Evolutionary conservation across 2,329 filamentous ascomycete species (phyloP).

Genomic region (Apiospora rasikravindrae): DNA sequence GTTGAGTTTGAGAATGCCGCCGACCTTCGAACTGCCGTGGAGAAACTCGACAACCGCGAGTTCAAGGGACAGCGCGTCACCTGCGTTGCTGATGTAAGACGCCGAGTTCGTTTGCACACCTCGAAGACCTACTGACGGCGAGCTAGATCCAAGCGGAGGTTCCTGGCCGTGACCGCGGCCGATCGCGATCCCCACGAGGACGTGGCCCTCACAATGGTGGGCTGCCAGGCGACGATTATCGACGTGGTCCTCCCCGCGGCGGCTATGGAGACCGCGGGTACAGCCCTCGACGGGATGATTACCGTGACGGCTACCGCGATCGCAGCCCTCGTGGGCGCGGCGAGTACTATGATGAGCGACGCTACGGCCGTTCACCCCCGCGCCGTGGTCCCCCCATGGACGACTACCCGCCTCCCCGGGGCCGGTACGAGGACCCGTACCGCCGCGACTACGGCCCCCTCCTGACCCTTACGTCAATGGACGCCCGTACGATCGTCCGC

Average conservation of each 20-base stretch:
- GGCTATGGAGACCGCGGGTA: slow-evolving; percentile 44
- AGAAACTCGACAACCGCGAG: slow-evolving; percentile 90
- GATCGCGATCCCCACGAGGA: slow-evolving; percentile 77
- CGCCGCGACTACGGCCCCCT: slow-evolving; percentile 67
- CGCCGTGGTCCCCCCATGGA: slow-evolving; percentile 73
- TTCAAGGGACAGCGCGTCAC: slow-evolving; percentile 90
- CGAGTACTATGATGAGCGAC: slow-evolving; percentile 86
- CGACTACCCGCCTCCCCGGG: slow-evolving; percentile 74
- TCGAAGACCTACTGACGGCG: background rate
- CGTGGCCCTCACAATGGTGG: slow-evolving; percentile 65
- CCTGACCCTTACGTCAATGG: slow-evolving; percentile 60
- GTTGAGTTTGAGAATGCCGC: slow-evolving; percentile 95
- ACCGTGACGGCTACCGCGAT: slow-evolving; percentile 81
- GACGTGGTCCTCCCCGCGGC: slow-evolving; percentile 72
- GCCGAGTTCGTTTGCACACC: slow-evolving; percentile 21
- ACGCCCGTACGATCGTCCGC: slow-evolving; percentile 62
- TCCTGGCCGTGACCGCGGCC: slow-evolving; percentile 68
- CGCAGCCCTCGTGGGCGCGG: slow-evolving; percentile 73
- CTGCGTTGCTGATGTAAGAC: slow-evolving; percentile 84
- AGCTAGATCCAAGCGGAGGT: slow-evolving; percentile 79
- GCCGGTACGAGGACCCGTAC: slow-evolving; percentile 80
- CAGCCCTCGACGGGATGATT: slow-evolving; percentile 73
- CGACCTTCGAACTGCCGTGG: slow-evolving; percentile 88
- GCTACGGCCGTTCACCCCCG: slow-evolving; percentile 76
- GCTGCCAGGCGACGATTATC: slow-evolving; percentile 58